Conservation (phyloP, 2,329 filamentous ascomycete genomes). For the Hymenotorrendiella dingleyae region DNA sequence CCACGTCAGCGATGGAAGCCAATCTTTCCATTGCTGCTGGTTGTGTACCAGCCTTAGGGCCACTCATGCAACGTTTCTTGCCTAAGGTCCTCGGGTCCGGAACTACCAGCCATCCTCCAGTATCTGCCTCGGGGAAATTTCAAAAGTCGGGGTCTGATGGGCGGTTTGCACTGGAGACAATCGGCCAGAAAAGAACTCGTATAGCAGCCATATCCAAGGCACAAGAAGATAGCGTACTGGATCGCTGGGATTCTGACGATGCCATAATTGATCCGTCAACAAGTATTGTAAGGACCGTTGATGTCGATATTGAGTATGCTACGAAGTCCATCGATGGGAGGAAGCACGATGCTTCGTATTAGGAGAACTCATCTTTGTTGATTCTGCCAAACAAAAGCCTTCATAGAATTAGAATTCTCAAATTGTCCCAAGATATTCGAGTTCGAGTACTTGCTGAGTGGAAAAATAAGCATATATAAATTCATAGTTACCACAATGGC, state of each 20-base stretch:
- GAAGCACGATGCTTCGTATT: too few species aligned
- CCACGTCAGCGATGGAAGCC: constrained; percentile 28
- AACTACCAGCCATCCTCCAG: neutral
- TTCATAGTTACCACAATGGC: too few species aligned
- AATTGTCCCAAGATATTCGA: too few species aligned
- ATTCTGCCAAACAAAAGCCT: too few species aligned
- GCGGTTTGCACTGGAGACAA: neutral
- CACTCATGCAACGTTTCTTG: constrained; percentile 35
- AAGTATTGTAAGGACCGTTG: neutral
- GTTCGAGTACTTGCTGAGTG: too few species aligned
- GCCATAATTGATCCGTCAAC: neutral
- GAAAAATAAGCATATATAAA: too few species aligned
- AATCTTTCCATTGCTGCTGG: constrained; percentile 39
- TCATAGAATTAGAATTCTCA: too few species aligned
- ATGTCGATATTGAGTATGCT: neutral
- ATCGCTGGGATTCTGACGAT: neutral
- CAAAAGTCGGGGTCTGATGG: neutral
- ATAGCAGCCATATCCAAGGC: neutral
- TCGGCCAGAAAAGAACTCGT: neutral
- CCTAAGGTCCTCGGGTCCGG: constrained; percentile 4
- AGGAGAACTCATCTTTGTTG: too few species aligned
- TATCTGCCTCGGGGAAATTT: neutral
- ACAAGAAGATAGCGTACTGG: neutral
- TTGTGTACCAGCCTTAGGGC: constrained; percentile 59
- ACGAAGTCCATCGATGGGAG: neutral